Percentiles rank a stretch among this genome's conserved stretches.
Conservation (phyloP, 148 eudicot genomes). For the Drosera capensis region DNA sequence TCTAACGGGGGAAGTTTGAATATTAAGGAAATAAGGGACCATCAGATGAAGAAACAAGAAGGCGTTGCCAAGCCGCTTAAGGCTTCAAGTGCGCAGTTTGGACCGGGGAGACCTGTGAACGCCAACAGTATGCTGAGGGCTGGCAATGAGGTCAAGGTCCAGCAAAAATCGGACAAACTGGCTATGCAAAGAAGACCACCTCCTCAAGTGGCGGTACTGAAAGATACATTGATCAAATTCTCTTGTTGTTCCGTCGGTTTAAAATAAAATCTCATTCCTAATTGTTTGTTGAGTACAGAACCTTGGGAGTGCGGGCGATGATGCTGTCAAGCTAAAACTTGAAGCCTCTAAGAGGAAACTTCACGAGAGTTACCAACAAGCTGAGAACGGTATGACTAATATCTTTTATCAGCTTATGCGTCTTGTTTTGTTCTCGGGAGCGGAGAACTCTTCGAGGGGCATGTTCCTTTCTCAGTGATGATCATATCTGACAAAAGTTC, state of each 20-base stretch:
- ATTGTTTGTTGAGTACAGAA: conserved; percentile 16
- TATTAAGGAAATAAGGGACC: conserved; percentile 28
- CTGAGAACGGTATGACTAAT: conserved; percentile 44
- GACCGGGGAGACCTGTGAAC: conserved; percentile 50
- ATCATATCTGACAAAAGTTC: not conserved
- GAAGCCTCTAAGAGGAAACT: conserved; percentile 88
- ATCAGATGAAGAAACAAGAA: conserved; percentile 26
- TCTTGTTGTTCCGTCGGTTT: not conserved
- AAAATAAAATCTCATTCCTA: conserved; percentile 4
- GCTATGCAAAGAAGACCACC: conserved; percentile 36
- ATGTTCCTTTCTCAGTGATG: not conserved
- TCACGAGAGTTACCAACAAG: conserved; percentile 83
- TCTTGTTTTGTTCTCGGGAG: not conserved
- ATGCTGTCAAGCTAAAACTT: conserved; percentile 31
- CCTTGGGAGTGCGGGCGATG: conserved; percentile 21
- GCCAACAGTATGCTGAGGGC: conserved; percentile 18
- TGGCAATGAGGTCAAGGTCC: conserved; percentile 19
- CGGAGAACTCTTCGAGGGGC: not conserved
- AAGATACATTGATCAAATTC: not conserved
- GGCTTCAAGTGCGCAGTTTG: conserved; percentile 29
- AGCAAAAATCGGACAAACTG: conserved; percentile 27
- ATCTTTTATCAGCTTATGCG: not conserved
- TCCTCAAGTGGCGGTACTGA: conserved; percentile 34
- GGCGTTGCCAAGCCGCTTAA: conserved; percentile 26
- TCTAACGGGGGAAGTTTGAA: conserved; percentile 10